These are phyloP conservation scores for Wickerhamomyces sp. DNA, from an alignment of 1,139 yeast species.

Conservation along the genomic window DNA sequence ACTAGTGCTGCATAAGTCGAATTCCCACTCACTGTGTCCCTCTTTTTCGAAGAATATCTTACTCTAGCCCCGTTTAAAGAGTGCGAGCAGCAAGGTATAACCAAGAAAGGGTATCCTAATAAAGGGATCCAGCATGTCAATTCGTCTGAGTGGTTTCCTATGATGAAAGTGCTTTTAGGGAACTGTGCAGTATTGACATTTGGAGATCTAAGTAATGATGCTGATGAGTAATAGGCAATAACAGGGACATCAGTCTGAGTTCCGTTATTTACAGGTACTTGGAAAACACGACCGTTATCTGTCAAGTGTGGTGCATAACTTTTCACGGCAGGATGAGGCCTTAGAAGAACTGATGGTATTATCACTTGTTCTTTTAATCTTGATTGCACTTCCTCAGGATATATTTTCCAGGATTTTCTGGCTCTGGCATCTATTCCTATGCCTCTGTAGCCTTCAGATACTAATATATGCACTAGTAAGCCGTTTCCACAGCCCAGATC, in stretches of 20 bases:
- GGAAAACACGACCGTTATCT: slow-evolving; percentile 60
- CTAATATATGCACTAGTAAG: slow-evolving; percentile 67
- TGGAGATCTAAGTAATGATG: slow-evolving; percentile 45
- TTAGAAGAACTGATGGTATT: slow-evolving; percentile 65
- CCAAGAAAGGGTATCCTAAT: slow-evolving; percentile 80
- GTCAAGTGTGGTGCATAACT: slow-evolving; percentile 47
- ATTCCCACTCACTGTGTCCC: slow-evolving; percentile 24
- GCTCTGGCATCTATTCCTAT: slow-evolving; percentile 87
- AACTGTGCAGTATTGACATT: slow-evolving; percentile 66
- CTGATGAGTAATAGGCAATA: slow-evolving; percentile 25
- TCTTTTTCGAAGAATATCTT: slow-evolving; percentile 49
- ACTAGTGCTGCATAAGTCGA: slow-evolving; percentile 73
- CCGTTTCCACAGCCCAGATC: slow-evolving; percentile 98
- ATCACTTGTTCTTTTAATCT: slow-evolving; percentile 70
- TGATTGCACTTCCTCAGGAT: slow-evolving; percentile 56
- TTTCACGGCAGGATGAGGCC: slow-evolving; percentile 62
- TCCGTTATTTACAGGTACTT: slow-evolving; percentile 39
- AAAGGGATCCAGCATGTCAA: slow-evolving; percentile 94
- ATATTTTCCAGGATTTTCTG: slow-evolving; percentile 81
- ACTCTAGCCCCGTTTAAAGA: slow-evolving; percentile 70
- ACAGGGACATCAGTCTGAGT: slow-evolving; percentile 21
- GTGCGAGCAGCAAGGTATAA: slow-evolving; percentile 95
- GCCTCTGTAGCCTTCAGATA: slow-evolving; percentile 78
- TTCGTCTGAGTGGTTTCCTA: slow-evolving; percentile 96
- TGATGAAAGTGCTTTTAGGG: slow-evolving; percentile 67